These are phyloP conservation scores for Penicillium sp. DNA, from an alignment of 2,329 filamentous ascomycete species.

Conservation along the genomic window DNA sequence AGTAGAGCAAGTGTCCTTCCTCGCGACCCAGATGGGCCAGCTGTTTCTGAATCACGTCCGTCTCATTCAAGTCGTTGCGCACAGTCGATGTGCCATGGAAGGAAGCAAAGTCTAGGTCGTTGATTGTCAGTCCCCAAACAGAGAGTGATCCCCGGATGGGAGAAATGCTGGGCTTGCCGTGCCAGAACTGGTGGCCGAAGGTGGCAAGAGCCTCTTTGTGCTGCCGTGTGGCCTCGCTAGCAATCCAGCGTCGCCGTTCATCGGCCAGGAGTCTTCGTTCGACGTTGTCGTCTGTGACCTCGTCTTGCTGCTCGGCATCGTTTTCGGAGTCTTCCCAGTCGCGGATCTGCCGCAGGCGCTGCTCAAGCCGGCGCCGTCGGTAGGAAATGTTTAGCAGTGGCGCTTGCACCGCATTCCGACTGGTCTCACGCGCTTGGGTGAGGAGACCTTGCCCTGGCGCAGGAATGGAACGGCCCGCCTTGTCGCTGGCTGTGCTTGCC, in stretches of 20 bases:
- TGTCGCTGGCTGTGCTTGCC: slow-evolving; percentile 91
- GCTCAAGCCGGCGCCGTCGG: slow-evolving; percentile 13
- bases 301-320: not conserved
- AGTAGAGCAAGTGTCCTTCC: no score
- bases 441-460: slow-evolving; percentile 89
- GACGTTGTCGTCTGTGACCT: not conserved
- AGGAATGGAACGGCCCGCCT: slow-evolving; percentile 92
- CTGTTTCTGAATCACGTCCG: not conserved
- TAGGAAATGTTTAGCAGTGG: slow-evolving; percentile 60
- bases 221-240: not conserved
- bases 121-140: not conserved
- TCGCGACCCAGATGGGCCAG: not conserved
- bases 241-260: not conserved
- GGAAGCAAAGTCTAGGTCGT: not conserved
- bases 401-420: slow-evolving; percentile 77
- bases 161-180: not conserved
- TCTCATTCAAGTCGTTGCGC: not conserved
- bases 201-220: not conserved
- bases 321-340: not conserved
- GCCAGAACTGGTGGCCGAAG: not conserved
- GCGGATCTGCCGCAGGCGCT: not conserved
- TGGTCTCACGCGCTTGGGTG: slow-evolving; percentile 88
- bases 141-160: not conserved
- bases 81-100: not conserved
- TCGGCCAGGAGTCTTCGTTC: not conserved